These are phyloP conservation scores for Bipolaris zeicola DNA, from an alignment of 2,329 filamentous ascomycete species.

Conservation along the genomic window DNA sequence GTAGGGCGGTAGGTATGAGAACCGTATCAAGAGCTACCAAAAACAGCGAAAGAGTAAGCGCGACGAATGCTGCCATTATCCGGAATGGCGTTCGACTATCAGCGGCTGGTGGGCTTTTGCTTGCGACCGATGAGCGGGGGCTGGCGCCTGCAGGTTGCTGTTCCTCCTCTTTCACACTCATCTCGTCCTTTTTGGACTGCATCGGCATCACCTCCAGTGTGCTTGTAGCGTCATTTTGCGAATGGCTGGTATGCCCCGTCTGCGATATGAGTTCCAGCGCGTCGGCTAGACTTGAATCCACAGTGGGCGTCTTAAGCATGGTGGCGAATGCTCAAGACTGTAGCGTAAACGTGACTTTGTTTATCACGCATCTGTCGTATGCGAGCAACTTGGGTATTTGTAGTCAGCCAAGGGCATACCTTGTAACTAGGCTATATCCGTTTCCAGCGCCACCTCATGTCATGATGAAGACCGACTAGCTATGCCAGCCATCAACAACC, in stretches of 20 bases:
- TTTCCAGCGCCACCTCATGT: neutral
- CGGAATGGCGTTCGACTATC: neutral
- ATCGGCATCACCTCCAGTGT: neutral
- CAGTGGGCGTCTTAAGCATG: neutral
- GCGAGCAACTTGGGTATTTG: neutral
- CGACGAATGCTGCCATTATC: slow-evolving; percentile 35
- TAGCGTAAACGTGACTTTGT: neutral
- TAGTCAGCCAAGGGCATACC: neutral
- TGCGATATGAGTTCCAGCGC: neutral
- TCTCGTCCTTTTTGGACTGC: neutral
- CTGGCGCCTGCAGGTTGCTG: neutral
- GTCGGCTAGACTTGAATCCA: neutral
- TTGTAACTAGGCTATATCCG: neutral
- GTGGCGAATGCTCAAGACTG: neutral
- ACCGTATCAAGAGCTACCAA: slow-evolving; percentile 58
- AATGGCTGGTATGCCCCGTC: neutral
- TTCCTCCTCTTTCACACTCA: neutral
- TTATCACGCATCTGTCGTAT: neutral
- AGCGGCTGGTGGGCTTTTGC: neutral
- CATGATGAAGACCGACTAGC: neutral
- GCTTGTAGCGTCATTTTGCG: neutral
- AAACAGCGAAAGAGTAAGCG: slow-evolving; percentile 47
- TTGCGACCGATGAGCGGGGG: neutral
- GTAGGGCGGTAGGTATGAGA: slow-evolving; percentile 68
- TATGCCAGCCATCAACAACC: neutral